A percentile compares a stretch with the other conserved stretches of the same genome.
These are phyloP conservation scores for Wallacemonas collosoma DNA, from an alignment of 208 protist genomes.

Conservation along the genomic window DNA sequence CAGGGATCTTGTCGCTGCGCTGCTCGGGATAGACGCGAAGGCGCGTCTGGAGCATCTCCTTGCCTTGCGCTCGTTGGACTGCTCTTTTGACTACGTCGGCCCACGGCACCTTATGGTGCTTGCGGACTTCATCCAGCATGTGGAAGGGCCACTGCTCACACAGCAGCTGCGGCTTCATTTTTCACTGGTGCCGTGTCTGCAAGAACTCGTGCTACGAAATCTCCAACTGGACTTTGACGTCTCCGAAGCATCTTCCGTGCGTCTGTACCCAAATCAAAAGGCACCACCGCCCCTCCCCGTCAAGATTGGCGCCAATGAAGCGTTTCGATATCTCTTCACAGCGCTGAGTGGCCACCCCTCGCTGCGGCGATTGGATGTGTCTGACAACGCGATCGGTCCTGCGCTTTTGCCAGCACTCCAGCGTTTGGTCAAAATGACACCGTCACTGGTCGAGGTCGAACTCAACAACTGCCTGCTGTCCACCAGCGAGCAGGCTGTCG, in stretches of 20 bases:
- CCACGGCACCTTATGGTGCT: slow-evolving; percentile 6
- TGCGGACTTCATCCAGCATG: not conserved
- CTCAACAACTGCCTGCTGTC: slow-evolving; percentile 38
- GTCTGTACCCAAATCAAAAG: not conserved
- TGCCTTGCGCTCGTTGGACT: not conserved
- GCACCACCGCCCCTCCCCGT: not conserved
- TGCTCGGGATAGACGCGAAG: not conserved
- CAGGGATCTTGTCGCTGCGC: not conserved
- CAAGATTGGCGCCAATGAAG: slow-evolving; percentile 22
- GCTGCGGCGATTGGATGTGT: slow-evolving; percentile 44
- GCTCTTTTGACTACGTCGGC: not conserved
- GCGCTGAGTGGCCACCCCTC: slow-evolving; percentile 43
- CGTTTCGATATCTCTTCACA: slow-evolving; percentile 32
- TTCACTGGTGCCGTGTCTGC: slow-evolving; percentile 18
- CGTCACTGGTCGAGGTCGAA: slow-evolving; percentile 35
- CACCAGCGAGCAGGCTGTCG: slow-evolving; percentile 25
- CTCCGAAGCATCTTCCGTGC: not conserved
- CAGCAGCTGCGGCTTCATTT: slow-evolving; percentile 1
- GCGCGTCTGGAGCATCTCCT: not conserved
- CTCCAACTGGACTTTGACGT: slow-evolving; percentile 14
- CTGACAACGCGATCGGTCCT: slow-evolving; percentile 52
- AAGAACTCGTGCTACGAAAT: slow-evolving; percentile 8
- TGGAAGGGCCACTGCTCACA: not conserved
- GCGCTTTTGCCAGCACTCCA: slow-evolving; percentile 39
- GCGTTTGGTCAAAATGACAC: slow-evolving; percentile 40